Base-by-base conservation (phyloP, 805 yeast genomes). In the Saccharomycopsis sp. region DNA sequence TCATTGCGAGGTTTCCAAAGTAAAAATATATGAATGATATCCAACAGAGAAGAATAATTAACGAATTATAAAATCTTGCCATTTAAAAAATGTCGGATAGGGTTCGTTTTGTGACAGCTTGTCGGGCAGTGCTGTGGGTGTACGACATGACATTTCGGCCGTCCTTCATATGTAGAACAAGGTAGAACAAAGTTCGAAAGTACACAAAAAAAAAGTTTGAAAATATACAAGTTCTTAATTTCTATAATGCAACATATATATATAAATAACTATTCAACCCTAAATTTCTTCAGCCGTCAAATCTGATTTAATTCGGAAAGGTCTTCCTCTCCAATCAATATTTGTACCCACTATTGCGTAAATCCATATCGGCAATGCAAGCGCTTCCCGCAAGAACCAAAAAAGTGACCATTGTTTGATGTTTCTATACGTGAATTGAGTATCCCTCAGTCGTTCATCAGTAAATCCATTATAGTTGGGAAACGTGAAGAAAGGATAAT, bases 351-450 rank as follows among this genome's bases (percentile, higher is more conserved):
- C 52, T 81, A 87, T 80, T 1, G 96, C 95, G 23, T 65, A 66
- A 2, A 81, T 47, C 96, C 96, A 87, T 19, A 87, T 75, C 0
- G 95, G 95, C 17, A 87, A 63, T 1, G 96, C 96, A 43, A 85
- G 61, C 0, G 70, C 2, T 58, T 87, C 96, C 42, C 96, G 67
- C 28, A 76, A 58, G 0, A 72, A 28, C 96, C 96, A 87, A 2
- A 68, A 45, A 61, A 43, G n/a, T 9, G 38, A 20, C 47, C 47
- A 49, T 19, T 48, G 45, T 27, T 44, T 43, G 4, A 48, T 22
- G 24, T 43, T 26, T 14, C 48, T 28, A 16, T 34, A 22, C 33
- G 21, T 22, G 22, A 26, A 14, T 14, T 26, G 41, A 21, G 24
- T 21, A 8, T 29, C 35, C 3, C 23, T 40, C n/a, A 44, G 19